Base-by-base conservation (phyloP, 2,329 filamentous ascomycete genomes). In the Aschersonia sp. region DNA sequence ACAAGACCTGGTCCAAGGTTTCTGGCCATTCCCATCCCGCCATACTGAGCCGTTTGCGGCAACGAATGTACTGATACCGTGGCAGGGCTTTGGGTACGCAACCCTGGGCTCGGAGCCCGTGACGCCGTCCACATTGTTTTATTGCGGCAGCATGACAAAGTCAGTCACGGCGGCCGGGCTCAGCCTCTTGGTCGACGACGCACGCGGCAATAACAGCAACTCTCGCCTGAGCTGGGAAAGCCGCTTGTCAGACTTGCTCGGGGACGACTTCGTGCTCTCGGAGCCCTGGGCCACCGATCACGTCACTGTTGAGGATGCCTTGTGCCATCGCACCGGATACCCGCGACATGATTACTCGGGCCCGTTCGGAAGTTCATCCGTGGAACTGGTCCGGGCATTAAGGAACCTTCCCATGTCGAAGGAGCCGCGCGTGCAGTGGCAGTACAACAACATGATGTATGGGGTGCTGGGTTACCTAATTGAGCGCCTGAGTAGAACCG, bases 71-170 rank as follows among this genome's bases (percentile, higher is more conserved):
- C 22, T n/a, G 41, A 30, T 30, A 30, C 4, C 35, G 4, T 7
- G 4, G 30, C 35, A 70, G 65, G 71, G 66, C 2, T 69, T 67
- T 48, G 70, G 68, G 29, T 55, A 63, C 44, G 65, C 64, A 3
- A 55, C 51, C n/a, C 57, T 66, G 5, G 59, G 61, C 3, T 56
- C 55, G 4, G 62, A 59, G 0, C 58, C 62, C 0, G 67, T 68
- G 7, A 71, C 64, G 0, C 56, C 68, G 1, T 58, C 66, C 22
- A 76, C 72, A 0, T 59, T 78, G 1, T 77, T 75, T 57, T 71
- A 70, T 51, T 64, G 66, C 8, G 75, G 69, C 5, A 75, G 71
- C 52, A 75, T 67, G 14, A 75, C 72, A 37, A 78, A 78, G 54
- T 69, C 71, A 1, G 66, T 73, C 48, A 73, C 70, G 0, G 68